Base-by-base conservation (phyloP, 2,329 filamentous ascomycete species). In the Dothistroma septosporum region DNA sequence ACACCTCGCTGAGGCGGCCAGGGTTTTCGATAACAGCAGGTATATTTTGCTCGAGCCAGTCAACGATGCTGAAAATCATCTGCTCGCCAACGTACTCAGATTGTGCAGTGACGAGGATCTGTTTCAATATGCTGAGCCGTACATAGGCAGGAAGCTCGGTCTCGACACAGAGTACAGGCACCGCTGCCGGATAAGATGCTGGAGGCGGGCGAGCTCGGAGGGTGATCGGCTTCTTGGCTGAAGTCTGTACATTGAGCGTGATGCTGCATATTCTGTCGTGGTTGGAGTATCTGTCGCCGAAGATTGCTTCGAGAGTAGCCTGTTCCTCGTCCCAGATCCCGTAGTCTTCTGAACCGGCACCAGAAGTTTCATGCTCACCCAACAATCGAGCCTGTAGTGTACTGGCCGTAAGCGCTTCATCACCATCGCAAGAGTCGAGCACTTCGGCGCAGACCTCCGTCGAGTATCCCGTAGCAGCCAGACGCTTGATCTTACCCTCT, bases 41-140 rank as follows among this genome's bases (percentile, higher is more conserved):
- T 64, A 96, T 86, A 66, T 92, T 87, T 64, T 89, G 85, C 73
- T 97, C 92, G 4, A 97, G 78, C 92, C 93, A 97, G 76, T 96
- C 92, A 56, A 93, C 83, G 12, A 96, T 82, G 66, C 90, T 90
- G 75, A 92, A 97, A 12, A 97, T 84, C 88, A 96, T 96, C 44
- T 91, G 90, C 71, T 95, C 91, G 24, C 91, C 93, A 14, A 87
- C 77, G 32, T 96, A 82, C 31, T 86, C 85, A 54, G 87, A 82
- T 54, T 85, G 79, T 1, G 92, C 87, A 71, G 93, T 86, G 4
- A 84, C 80, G 5, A 97, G 78, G 1, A 88, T 86, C 74, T 89
- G 87, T 68, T 90, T 88, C 69, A 94, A 85, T 41, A 96, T 87
- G 70, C 92, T 96, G 11, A 99, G 81, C 62, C 93, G 90, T 71